These are phyloP conservation scores for Cynanchum wilfordii DNA, from an alignment of 257 asterid genomes.

Conservation along the genomic window DNA sequence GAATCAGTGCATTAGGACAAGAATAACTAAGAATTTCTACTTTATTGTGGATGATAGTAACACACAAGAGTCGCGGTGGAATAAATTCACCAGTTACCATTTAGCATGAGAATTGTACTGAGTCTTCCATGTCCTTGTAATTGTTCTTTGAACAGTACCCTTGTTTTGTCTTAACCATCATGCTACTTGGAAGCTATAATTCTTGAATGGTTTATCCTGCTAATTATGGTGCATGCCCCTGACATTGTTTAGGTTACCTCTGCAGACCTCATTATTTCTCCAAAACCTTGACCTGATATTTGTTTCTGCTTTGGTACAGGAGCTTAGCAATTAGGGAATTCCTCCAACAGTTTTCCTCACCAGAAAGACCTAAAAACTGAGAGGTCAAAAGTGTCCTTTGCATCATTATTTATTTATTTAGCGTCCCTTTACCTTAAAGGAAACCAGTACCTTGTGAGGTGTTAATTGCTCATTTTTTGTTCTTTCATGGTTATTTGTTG, in stretches of 20 bases:
- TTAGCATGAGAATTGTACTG: neutral
- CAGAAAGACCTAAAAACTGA: slow-evolving; percentile 16
- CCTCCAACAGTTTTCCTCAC: slow-evolving; percentile 9
- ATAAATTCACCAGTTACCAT: neutral
- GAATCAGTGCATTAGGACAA: neutral
- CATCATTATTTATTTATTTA: neutral
- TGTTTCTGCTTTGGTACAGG: slow-evolving; percentile 8
- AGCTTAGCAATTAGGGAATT: slow-evolving; percentile 15
- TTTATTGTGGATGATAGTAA: neutral
- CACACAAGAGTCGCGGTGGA: neutral
- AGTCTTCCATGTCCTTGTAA: neutral
- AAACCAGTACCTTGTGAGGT: too few relatives aligned
- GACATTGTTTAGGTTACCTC: neutral
- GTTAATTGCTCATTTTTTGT: too few relatives aligned
- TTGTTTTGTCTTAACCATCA: neutral
- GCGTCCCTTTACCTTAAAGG: neutral
- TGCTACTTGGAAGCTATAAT: neutral
- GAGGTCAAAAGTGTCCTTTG: neutral
- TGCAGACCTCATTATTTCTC: neutral
- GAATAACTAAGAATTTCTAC: neutral
- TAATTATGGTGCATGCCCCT: neutral
- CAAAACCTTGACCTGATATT: neutral
- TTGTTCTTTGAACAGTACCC: neutral
- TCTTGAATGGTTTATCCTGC: neutral
- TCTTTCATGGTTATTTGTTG: too few relatives aligned